Percentiles rank a stretch among this genome's conserved stretches.
Conservation (phyloP, 2,329 filamentous ascomycete genomes). For the Eutypa lata region DNA sequence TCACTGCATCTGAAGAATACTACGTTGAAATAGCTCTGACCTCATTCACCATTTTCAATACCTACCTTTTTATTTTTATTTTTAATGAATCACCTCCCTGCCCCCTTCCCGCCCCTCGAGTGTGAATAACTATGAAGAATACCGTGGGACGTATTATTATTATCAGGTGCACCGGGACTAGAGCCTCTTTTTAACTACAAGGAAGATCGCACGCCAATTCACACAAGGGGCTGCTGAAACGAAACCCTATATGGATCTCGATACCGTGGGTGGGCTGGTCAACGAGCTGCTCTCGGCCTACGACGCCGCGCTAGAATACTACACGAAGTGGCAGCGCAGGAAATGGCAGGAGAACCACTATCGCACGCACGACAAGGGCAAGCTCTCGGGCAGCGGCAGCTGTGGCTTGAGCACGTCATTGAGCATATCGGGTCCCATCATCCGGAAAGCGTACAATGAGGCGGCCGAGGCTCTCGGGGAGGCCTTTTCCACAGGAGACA, state of each 20-base stretch:
- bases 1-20: no score
- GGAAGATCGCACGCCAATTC: no score
- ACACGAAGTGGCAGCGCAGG: slow-evolving; percentile 33
- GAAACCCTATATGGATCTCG: slow-evolving; percentile 27
- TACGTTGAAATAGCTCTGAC: no score
- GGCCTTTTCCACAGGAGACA: slow-evolving; percentile 32
- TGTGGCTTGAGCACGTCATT: slow-evolving; percentile 35
- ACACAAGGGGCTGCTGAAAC: no score
- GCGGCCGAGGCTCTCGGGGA: slow-evolving; percentile 32
- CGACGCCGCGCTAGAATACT: slow-evolving; percentile 27
- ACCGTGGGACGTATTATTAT: no score
- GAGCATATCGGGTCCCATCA: slow-evolving; percentile 24
- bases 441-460: slow-evolving; percentile 31
- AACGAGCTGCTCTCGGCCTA: slow-evolving; percentile 29
- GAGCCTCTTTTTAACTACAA: no score
- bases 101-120: no score
- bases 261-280: slow-evolving; percentile 26
- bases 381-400: slow-evolving; percentile 9
- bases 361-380: slow-evolving; percentile 9
- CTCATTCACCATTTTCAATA: no score
- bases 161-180: no score
- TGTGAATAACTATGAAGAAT: no score
- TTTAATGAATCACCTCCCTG: no score
- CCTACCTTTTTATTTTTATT: no score
- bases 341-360: slow-evolving; percentile 33